phyloP scores from a whole-genome alignment of 169 alveolate species.

The Cryptosporidium sp. region DNA sequence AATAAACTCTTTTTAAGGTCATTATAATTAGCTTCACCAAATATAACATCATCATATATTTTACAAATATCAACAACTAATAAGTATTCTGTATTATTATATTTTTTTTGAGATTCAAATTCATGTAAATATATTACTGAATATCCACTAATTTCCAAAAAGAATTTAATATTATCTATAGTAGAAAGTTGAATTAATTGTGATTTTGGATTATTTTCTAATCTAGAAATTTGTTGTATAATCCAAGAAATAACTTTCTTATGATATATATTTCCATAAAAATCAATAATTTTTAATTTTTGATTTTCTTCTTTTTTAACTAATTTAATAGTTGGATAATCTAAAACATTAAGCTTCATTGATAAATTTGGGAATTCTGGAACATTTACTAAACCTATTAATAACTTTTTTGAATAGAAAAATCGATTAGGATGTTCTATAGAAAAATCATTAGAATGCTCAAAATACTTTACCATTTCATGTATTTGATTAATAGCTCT shows the following conservation, averaged over 20 bases:
- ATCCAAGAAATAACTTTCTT: constrained; percentile 49
- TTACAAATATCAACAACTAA: constrained; percentile 22
- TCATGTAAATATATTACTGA: constrained; percentile 35
- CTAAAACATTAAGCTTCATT: constrained; percentile 47
- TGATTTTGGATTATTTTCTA: constrained; percentile 11
- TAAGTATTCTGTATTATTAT: constrained; percentile 30
- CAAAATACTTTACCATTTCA: constrained; percentile 39
- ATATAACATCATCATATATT: constrained; percentile 42
- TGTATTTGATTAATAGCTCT: constrained; percentile 61
- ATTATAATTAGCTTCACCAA: constrained; percentile 39
- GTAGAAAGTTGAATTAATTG: constrained; percentile 21
- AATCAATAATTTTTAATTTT: constrained; percentile 21
- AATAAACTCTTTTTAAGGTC: constrained; percentile 6
- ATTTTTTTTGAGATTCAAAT: not conserved
- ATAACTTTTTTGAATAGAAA: constrained; percentile 38
- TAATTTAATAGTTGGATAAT: constrained; percentile 61
- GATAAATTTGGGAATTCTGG: constrained; percentile 55
- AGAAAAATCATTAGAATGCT: not conserved
- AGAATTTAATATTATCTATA: constrained; percentile 9
- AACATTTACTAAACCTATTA: constrained; percentile 46
- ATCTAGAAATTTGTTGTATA: constrained; percentile 31
- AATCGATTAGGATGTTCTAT: constrained; percentile 1
- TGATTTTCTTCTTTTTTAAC: constrained; percentile 9
- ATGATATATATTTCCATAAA: constrained; percentile 34
- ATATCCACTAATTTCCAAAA: constrained; percentile 14